phyloP scores from a whole-genome alignment of 805 yeast genomes.

The Candida sphagnicola region DNA sequence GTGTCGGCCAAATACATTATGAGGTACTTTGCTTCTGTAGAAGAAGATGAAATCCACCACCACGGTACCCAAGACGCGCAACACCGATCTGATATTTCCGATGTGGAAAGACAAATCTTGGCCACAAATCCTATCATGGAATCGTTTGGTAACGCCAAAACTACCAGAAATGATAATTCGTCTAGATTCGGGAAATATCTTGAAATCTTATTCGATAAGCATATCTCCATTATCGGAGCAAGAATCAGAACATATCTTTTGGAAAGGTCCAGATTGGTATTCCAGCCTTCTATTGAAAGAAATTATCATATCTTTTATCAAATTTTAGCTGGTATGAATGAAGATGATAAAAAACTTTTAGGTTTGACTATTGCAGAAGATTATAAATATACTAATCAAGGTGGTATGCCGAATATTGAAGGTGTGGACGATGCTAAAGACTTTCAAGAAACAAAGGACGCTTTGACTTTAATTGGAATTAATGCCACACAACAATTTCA shows the following conservation, averaged over 20 bases:
- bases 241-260: slow-evolving; percentile 86
- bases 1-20: slow-evolving; percentile 95
- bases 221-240: slow-evolving; percentile 87
- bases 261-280: slow-evolving; percentile 91
- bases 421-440: slow-evolving; percentile 84
- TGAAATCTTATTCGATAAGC: slow-evolving; percentile 78
- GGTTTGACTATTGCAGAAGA: slow-evolving; percentile 63
- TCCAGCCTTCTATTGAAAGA: slow-evolving; percentile 87
- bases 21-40: slow-evolving; percentile 97
- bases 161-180: slow-evolving; percentile 95
- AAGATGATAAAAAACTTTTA: slow-evolving; percentile 51
- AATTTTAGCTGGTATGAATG: slow-evolving; percentile 66
- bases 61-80: slow-evolving; percentile 26
- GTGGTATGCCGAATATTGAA: slow-evolving; percentile 66
- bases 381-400: slow-evolving; percentile 83
- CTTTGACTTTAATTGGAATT: slow-evolving; percentile 78
- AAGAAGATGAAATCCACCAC: slow-evolving; percentile 35
- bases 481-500: slow-evolving; percentile 51
- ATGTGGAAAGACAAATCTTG: slow-evolving; percentile 87
- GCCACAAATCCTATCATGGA: slow-evolving; percentile 98
- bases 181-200: slow-evolving; percentile 96
- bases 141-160: slow-evolving; percentile 97
- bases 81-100: slow-evolving; percentile 65
- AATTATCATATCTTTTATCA: slow-evolving; percentile 96
- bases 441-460: slow-evolving; percentile 69